phyloP scores from a whole-genome alignment of 768 basidiomycete genomes.

The Royoungia palumana region DNA sequence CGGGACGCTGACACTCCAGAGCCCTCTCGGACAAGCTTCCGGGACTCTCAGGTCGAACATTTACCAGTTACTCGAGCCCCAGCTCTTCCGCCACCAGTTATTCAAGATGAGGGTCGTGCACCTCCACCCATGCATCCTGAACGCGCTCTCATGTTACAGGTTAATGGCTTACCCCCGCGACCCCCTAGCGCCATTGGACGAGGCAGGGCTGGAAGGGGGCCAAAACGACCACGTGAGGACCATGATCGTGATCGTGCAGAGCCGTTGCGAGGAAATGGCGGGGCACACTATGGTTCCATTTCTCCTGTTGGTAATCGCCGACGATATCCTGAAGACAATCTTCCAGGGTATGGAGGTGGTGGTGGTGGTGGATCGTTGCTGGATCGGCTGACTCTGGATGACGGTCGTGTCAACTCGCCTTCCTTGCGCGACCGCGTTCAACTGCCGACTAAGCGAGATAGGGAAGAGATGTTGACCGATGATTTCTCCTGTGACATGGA shows the following conservation, averaged over 20 bases:
- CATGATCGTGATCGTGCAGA: constrained; percentile 21
- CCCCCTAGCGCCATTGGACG: constrained; percentile 17
- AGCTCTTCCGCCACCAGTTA: background rate
- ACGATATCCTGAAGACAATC: constrained; percentile 17
- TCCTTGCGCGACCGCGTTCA: constrained; percentile 41
- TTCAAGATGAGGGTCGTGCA: constrained; percentile 8
- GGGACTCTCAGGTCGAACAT: constrained; percentile 7
- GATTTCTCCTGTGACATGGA: constrained; percentile 15
- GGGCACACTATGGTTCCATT: constrained; percentile 1
- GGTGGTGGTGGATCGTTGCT: constrained; percentile 34
- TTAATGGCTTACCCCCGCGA: constrained; percentile 28
- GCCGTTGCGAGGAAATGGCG: constrained; percentile 12
- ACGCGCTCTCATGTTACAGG: constrained; percentile 30
- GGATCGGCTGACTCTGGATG: constrained; percentile 35
- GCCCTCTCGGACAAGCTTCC: constrained; percentile 7
- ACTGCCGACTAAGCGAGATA: constrained; percentile 31
- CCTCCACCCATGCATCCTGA: constrained; percentile 29
- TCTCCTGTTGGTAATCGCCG: constrained; percentile 17
- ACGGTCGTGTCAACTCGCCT: constrained; percentile 10
- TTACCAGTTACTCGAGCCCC: constrained; percentile 4
- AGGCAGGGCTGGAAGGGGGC: constrained; percentile 13
- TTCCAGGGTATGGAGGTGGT: background rate
- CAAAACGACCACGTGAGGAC: constrained; percentile 21
- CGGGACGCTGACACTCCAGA: constrained; percentile 8
- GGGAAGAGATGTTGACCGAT: constrained; percentile 25